Conservation (phyloP, 768 basidiomycete genomes). For the Zangia roseola region DNA sequence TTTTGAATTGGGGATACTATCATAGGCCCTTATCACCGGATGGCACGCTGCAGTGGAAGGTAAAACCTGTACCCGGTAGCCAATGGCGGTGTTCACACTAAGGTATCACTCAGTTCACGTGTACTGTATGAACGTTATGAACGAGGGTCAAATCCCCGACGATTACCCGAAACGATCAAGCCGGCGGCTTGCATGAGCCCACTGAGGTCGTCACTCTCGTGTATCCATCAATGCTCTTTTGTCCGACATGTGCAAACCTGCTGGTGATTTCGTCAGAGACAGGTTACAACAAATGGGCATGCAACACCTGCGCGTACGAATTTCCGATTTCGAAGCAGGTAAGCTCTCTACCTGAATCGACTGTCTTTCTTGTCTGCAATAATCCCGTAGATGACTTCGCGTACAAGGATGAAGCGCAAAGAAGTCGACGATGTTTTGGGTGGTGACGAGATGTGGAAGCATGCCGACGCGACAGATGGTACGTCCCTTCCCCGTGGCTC, state of each 20-base stretch:
- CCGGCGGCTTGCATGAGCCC: too few species aligned
- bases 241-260: slow-evolving; percentile 91
- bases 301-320: slow-evolving; percentile 93
- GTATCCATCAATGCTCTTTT: slow-evolving; percentile 97
- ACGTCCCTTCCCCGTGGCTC: slow-evolving; percentile 8
- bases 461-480: slow-evolving; percentile 88
- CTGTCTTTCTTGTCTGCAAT: not conserved
- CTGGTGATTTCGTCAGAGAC: slow-evolving; percentile 75
- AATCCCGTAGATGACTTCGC: slow-evolving; percentile 77
- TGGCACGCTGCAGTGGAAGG: too few species aligned
- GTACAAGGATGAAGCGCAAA: slow-evolving; percentile 84
- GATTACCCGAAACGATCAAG: too few species aligned
- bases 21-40: too few species aligned
- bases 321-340: slow-evolving; percentile 44
- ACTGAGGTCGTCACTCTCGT: too few species aligned
- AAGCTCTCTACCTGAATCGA: not conserved
- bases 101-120: too few species aligned
- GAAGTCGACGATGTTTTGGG: slow-evolving; percentile 95
- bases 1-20: too few species aligned
- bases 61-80: too few species aligned
- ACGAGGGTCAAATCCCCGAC: too few species aligned
- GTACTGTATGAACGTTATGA: too few species aligned
- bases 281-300: slow-evolving; percentile 89
- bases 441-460: slow-evolving; percentile 90
- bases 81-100: too few species aligned